These are phyloP conservation scores for Chytriomyces sp. DNA, from an alignment of 192 early-diverging fungal species.

Conservation along the genomic window DNA sequence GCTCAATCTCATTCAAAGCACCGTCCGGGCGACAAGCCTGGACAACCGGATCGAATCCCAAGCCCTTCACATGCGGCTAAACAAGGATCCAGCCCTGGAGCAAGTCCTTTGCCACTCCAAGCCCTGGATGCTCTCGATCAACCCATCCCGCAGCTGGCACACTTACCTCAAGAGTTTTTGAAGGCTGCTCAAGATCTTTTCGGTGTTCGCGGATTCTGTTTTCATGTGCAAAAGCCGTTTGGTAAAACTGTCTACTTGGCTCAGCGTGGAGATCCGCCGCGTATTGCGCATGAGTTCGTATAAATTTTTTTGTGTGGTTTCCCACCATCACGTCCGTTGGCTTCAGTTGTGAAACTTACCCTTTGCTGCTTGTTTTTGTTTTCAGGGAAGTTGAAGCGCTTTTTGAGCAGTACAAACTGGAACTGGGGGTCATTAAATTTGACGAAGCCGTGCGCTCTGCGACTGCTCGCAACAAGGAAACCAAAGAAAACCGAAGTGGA, in stretches of 20 bases:
- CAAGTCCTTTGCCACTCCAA: background rate
- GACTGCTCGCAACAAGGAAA: background rate
- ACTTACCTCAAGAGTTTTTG: slow-evolving; percentile 28
- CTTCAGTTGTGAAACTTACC: too few relatives aligned
- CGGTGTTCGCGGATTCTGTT: slow-evolving; percentile 23
- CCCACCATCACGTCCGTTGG: background rate
- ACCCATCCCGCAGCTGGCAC: slow-evolving; percentile 10
- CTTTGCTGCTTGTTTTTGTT: background rate
- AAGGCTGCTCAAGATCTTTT: slow-evolving; percentile 15
- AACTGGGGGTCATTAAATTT: slow-evolving; percentile 18
- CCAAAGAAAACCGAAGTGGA: background rate
- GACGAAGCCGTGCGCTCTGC: slow-evolving; percentile 22
- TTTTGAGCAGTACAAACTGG: background rate
- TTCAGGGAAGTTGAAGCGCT: slow-evolving; percentile 8
- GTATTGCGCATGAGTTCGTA: slow-evolving; percentile 1
- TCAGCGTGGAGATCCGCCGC: background rate
- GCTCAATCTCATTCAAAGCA: background rate
- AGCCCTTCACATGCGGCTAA: background rate
- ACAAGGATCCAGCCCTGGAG: background rate
- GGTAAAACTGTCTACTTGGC: slow-evolving; percentile 19
- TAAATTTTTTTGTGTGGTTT: background rate
- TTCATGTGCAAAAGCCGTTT: slow-evolving; percentile 14
- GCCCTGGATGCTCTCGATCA: slow-evolving; percentile 26
- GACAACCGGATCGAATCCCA: background rate
- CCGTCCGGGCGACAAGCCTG: background rate